Conservation (phyloP, 345 rosid species). For the Salix dunnii region DNA sequence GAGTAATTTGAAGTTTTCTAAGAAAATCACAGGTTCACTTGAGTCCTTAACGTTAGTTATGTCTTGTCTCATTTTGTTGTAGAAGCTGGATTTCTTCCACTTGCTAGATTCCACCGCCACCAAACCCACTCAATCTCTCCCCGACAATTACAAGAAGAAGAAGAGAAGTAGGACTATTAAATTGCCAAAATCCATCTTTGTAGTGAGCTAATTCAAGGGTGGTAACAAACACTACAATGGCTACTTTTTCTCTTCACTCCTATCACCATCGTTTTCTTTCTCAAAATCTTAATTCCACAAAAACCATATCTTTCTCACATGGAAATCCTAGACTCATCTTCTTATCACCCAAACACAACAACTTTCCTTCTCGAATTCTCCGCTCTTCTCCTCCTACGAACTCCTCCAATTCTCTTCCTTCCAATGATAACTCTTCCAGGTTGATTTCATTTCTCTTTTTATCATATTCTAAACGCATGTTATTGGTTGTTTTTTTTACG, state of each 20-base stretch:
- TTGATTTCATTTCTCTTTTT: constrained; percentile 15
- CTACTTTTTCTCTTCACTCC: constrained; percentile 32
- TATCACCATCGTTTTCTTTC: constrained; percentile 23
- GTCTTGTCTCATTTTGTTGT: too few relatives aligned
- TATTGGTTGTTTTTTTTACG: background rate
- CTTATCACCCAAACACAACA: constrained; percentile 17
- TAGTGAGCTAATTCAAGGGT: too few relatives aligned
- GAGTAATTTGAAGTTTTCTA: too few relatives aligned
- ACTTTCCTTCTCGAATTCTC: constrained; percentile 22
- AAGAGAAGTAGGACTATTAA: too few relatives aligned
- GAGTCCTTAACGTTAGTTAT: too few relatives aligned
- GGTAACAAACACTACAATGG: constrained; percentile 11
- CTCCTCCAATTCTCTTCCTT: constrained; percentile 32
- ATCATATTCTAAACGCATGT: background rate
- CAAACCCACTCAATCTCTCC: too few relatives aligned
- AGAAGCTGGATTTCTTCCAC: too few relatives aligned
- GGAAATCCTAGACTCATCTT: constrained; percentile 18
- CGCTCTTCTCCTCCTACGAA: constrained; percentile 39
- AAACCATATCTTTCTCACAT: constrained; percentile 23
- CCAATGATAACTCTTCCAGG: constrained; percentile 55
- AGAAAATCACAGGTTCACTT: too few relatives aligned
- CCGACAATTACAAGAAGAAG: too few relatives aligned
- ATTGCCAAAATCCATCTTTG: too few relatives aligned
- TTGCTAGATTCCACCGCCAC: too few relatives aligned
- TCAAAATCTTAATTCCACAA: constrained; percentile 21